A percentile compares a stretch with the other conserved stretches of the same genome.
These are phyloP conservation scores for Allium fistulosum DNA, from an alignment of 106 monocot genomes.

Conservation along the genomic window DNA sequence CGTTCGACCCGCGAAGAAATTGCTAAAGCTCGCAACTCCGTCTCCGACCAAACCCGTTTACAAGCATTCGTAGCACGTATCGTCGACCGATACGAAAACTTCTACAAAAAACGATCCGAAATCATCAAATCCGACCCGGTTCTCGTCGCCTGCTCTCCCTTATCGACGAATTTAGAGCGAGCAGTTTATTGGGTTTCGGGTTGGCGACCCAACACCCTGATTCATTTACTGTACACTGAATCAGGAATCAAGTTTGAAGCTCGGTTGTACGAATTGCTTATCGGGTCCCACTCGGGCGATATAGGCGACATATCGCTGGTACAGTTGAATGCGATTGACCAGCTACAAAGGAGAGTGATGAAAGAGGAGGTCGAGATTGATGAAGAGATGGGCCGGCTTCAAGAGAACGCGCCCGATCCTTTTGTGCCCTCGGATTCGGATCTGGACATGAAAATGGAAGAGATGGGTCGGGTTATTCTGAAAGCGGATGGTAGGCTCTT, in stretches of 20 bases:
- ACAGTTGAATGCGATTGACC: background rate
- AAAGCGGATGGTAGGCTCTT: constrained; percentile 6
- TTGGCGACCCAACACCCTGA: constrained; percentile 1
- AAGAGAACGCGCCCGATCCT: background rate
- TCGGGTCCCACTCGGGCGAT: background rate
- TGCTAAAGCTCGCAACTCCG: background rate
- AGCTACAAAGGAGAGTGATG: constrained; percentile 1
- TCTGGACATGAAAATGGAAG: background rate
- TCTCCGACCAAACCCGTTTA: background rate
- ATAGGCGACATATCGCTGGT: constrained; percentile 2
- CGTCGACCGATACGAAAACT: constrained; percentile 1
- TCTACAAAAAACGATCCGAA: background rate
- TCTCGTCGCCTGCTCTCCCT: background rate
- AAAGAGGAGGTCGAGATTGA: constrained; percentile 1
- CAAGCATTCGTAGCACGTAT: background rate
- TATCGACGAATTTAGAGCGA: background rate
- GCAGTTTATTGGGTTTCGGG: constrained; percentile 3
- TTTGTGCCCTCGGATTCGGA: constrained; percentile 13
- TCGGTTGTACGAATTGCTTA: background rate
- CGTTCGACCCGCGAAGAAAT: background rate
- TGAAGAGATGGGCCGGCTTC: background rate
- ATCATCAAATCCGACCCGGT: constrained; percentile 3
- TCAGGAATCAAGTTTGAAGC: constrained; percentile 4
- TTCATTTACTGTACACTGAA: constrained; percentile 1
- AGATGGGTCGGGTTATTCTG: background rate